A percentile compares a stretch with the other conserved stretches of the same genome.
phyloP scores from a whole-genome alignment of 1,139 yeast species.

The Williopsis jadinii region DNA sequence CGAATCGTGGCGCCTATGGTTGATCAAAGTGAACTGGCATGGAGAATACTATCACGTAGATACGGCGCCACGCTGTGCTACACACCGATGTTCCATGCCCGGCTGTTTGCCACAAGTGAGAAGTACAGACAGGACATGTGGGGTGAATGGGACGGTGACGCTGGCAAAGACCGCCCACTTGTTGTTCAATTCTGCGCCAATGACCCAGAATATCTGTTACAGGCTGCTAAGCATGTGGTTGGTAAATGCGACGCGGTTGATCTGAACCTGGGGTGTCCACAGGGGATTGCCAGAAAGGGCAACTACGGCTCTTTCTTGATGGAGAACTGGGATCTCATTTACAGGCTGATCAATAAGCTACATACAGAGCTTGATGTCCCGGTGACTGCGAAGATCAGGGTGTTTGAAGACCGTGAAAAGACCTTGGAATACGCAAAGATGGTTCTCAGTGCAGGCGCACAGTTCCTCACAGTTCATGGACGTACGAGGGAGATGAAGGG shows the following conservation, averaged over 20 bases:
- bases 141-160: conserved; percentile 68
- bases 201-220: conserved; percentile 76
- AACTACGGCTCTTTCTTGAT: conserved; percentile 91
- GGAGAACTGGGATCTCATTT: conserved; percentile 93
- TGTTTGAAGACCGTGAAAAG: conserved; percentile 80
- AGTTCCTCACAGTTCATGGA: conserved; percentile 90
- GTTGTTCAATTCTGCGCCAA: conserved; percentile 96
- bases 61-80: conserved; percentile 94
- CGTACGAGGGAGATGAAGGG: conserved; percentile 97
- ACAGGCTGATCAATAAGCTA: conserved; percentile 59
- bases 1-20: conserved; percentile 98
- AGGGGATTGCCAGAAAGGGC: conserved; percentile 93
- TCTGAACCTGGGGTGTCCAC: conserved; percentile 94
- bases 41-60: conserved; percentile 81
- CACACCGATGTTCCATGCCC: conserved; percentile 96
- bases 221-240: conserved; percentile 76
- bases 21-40: conserved; percentile 91
- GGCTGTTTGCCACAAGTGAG: conserved; percentile 77
- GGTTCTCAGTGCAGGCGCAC: conserved; percentile 95
- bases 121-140: conserved; percentile 78
- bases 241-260: conserved; percentile 94
- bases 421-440: conserved; percentile 81
- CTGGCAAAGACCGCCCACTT: conserved; percentile 64
- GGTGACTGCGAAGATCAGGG: conserved; percentile 92
- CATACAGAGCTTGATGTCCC: conserved; percentile 75